Percentiles rank a stretch among this genome's conserved stretches.
Conservation (phyloP, 208 protist genomes). For the Phytomonas sp. region DNA sequence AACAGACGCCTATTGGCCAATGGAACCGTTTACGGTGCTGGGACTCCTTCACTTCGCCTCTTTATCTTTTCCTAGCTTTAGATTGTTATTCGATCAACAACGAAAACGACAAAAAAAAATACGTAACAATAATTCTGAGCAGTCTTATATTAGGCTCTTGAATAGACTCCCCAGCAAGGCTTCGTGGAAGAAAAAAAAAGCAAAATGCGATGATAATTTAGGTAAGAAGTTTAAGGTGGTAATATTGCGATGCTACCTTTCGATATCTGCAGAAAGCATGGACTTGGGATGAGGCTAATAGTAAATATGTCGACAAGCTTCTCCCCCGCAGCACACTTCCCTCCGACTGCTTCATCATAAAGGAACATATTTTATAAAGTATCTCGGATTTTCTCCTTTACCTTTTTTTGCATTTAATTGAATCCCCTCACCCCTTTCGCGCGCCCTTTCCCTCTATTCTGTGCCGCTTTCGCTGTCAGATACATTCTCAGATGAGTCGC, state of each 20-base stretch:
- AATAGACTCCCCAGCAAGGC: neutral
- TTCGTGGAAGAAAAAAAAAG: neutral
- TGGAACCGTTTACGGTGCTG: neutral
- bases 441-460: neutral
- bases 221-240: neutral
- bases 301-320: neutral
- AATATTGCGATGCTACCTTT: neutral
- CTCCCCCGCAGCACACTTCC: neutral
- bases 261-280: neutral
- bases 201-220: neutral
- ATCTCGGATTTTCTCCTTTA: neutral
- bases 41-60: neutral
- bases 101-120: neutral
- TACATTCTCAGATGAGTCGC: neutral
- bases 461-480: neutral
- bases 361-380: neutral
- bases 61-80: neutral
- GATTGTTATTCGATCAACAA: neutral
- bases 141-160: neutral
- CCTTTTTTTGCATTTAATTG: neutral
- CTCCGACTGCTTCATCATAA: neutral
- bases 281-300: neutral
- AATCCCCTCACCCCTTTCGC: neutral
- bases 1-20: neutral
- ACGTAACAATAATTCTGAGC: neutral